These are phyloP conservation scores for Globisporangium paroecandrum DNA, from an alignment of 352 stramenopile species.

Conservation along the genomic window DNA sequence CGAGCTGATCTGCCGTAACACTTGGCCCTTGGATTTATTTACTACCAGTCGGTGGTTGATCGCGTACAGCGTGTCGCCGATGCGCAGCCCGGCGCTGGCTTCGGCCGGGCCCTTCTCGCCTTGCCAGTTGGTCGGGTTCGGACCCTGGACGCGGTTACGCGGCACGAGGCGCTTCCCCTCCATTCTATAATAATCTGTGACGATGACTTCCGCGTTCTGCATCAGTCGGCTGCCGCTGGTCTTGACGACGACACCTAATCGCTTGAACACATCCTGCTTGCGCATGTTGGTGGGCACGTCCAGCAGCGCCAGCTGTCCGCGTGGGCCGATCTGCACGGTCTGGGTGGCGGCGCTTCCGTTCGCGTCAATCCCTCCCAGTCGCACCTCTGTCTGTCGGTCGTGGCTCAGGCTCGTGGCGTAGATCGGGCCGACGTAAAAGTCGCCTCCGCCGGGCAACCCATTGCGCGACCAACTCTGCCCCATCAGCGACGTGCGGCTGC, in stretches of 20 bases:
- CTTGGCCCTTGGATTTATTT: conserved; percentile 84
- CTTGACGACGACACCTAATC: conserved; percentile 76
- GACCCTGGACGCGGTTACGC: conserved; percentile 63
- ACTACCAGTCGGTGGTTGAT: conserved; percentile 86
- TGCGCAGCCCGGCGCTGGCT: conserved; percentile 64
- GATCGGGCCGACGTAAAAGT: conserved; percentile 81
- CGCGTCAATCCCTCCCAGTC: conserved; percentile 45
- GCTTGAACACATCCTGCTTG: conserved; percentile 76
- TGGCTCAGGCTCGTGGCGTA: conserved; percentile 85
- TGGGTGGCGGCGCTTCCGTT: conserved; percentile 26
- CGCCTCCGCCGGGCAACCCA: conserved; percentile 51
- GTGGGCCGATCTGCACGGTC: conserved; percentile 67
- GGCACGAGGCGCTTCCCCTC: conserved; percentile 76
- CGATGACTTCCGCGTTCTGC: conserved; percentile 79
- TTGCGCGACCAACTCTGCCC: conserved; percentile 60
- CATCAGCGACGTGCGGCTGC: conserved; percentile 27
- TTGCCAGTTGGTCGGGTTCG: conserved; percentile 59
- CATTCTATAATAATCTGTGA: conserved; percentile 77
- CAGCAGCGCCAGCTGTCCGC: conserved; percentile 64
- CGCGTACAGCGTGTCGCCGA: conserved; percentile 79
- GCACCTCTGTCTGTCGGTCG: conserved; percentile 81
- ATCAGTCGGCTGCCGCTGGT: conserved; percentile 81
- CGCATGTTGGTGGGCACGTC: conserved; percentile 45
- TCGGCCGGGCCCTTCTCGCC: conserved; percentile 72
- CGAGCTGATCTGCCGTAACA: conserved; percentile 77